These are phyloP conservation scores for Brasilioporus rufonigricans DNA, from an alignment of 768 basidiomycete species.

Conservation along the genomic window DNA sequence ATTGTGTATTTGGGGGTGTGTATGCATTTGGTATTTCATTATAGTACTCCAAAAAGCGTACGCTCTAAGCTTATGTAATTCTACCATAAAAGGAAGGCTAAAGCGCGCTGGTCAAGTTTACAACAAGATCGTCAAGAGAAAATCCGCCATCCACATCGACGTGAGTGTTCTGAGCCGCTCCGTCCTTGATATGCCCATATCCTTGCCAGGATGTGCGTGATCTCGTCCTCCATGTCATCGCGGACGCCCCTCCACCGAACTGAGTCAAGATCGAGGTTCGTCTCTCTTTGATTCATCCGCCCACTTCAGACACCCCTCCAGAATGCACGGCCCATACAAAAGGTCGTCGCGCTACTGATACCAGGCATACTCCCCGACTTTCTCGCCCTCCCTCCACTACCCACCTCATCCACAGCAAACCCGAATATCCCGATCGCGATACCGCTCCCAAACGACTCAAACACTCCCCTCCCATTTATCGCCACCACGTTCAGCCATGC, in stretches of 20 bases:
- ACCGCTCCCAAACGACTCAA: conserved; percentile 34
- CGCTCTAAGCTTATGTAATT: too few species aligned
- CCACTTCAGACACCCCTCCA: conserved; percentile 29
- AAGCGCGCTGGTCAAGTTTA: too few species aligned
- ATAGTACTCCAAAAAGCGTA: too few species aligned
- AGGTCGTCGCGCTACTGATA: conserved; percentile 75
- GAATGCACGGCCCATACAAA: conserved; percentile 73
- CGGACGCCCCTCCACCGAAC: conserved; percentile 78
- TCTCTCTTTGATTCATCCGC: neutral
- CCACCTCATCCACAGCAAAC: conserved; percentile 62
- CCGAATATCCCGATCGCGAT: conserved; percentile 55
- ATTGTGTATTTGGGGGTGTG: too few species aligned
- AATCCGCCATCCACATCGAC: conserved; percentile 75
- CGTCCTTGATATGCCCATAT: neutral
- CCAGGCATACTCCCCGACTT: conserved; percentile 81
- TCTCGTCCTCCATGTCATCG: conserved; percentile 74
- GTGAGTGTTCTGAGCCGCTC: conserved; percentile 46
- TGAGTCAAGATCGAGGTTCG: conserved; percentile 86
- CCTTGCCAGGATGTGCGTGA: conserved; percentile 80
- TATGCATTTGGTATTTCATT: too few species aligned
- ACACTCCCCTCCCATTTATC: conserved; percentile 58
- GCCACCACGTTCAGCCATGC: conserved; percentile 87
- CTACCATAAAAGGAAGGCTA: too few species aligned
- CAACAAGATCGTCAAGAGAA: conserved; percentile 68
- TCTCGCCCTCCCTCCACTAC: conserved; percentile 69